Evolutionary conservation across 805 yeast genomes (phyloP).

Genomic region (Starmerella stigmatis): DNA sequence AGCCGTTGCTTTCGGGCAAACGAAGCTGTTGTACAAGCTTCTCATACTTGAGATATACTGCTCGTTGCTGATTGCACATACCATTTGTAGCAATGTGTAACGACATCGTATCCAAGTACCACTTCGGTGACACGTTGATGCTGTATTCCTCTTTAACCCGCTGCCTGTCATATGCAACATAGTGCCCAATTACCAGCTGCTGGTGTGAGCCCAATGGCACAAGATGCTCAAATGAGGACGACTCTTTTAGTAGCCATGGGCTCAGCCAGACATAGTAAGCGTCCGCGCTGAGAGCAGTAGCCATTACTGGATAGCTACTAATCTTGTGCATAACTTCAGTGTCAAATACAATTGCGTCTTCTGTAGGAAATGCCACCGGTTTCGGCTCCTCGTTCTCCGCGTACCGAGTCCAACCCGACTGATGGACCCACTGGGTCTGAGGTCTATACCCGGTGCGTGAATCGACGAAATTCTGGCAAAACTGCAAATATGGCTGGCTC

Average conservation of each 20-base stretch:
- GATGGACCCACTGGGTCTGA: conserved; percentile 40
- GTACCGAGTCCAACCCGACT: conserved; percentile 78
- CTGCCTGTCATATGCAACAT: conserved; percentile 84
- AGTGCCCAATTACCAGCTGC: conserved; percentile 75
- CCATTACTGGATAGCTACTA: conserved; percentile 66
- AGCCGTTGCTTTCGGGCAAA: not conserved
- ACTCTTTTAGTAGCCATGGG: conserved; percentile 58
- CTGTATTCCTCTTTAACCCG: conserved; percentile 75
- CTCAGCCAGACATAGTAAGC: conserved; percentile 97
- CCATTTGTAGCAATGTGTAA: conserved; percentile 85
- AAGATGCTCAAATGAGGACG: conserved; percentile 43
- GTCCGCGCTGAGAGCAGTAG: conserved; percentile 59
- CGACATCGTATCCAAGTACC: conserved; percentile 85
- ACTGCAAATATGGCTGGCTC: conserved; percentile 47
- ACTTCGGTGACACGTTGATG: conserved; percentile 54
- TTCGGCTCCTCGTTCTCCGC: conserved; percentile 38
- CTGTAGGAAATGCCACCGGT: conserved; percentile 58
- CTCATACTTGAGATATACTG: conserved; percentile 47
- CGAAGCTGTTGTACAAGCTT: conserved; percentile 17
- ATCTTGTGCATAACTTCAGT: conserved; percentile 75
- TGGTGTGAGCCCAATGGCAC: conserved; percentile 60
- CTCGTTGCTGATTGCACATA: conserved; percentile 83
- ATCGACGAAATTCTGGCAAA: not conserved
- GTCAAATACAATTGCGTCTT: conserved; percentile 69
- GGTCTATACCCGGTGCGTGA: conserved; percentile 7